A percentile compares a stretch with the other conserved stretches of the same genome.
Evolutionary conservation across 164 flowering plant species (phyloP).

Genomic region (Saururus chinensis): DNA sequence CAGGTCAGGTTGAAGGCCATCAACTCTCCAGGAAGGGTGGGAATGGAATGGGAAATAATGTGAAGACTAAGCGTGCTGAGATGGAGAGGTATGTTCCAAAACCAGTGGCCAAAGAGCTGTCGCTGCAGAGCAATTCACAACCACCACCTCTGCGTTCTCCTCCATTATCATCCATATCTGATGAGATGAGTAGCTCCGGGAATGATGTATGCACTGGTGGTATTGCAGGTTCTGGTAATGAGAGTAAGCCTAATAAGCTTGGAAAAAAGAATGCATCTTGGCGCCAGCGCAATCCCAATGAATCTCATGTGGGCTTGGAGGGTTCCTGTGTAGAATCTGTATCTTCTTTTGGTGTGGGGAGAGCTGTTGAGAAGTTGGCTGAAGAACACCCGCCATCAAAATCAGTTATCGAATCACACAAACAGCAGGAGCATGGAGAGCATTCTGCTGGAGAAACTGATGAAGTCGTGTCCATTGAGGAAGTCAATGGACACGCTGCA

Average conservation of each 20-base stretch:
- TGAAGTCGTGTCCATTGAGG: constrained; percentile 13
- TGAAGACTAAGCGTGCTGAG: constrained; percentile 82
- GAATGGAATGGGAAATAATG: constrained; percentile 32
- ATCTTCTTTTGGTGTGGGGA: constrained; percentile 11
- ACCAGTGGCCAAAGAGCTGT: constrained; percentile 80
- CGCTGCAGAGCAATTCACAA: constrained; percentile 52
- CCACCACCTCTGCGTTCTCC: constrained; percentile 15
- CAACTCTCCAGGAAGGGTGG: constrained; percentile 25
- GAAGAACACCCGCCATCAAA: constrained; percentile 21
- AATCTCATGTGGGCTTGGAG: constrained; percentile 17
- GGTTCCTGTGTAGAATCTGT: constrained; percentile 23
- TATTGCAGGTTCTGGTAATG: constrained; percentile 28
- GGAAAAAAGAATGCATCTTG: constrained; percentile 55
- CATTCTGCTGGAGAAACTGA: constrained; percentile 26
- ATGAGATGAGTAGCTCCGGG: constrained; percentile 19
- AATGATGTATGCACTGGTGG: constrained; percentile 14
- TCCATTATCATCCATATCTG: constrained; percentile 20
- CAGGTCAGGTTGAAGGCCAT: constrained; percentile 20
- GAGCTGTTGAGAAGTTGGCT: constrained; percentile 17
- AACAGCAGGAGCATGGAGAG: constrained; percentile 17
- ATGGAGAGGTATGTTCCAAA: constrained; percentile 95
- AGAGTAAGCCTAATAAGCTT: constrained; percentile 38
- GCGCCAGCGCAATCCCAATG: constrained; percentile 49
- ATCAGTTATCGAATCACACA: constrained; percentile 18
- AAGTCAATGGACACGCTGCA: constrained; percentile 10